Base-by-base conservation (phyloP, 202 grass and related monocot genomes). In the Dendrocalamus latiflorus region DNA sequence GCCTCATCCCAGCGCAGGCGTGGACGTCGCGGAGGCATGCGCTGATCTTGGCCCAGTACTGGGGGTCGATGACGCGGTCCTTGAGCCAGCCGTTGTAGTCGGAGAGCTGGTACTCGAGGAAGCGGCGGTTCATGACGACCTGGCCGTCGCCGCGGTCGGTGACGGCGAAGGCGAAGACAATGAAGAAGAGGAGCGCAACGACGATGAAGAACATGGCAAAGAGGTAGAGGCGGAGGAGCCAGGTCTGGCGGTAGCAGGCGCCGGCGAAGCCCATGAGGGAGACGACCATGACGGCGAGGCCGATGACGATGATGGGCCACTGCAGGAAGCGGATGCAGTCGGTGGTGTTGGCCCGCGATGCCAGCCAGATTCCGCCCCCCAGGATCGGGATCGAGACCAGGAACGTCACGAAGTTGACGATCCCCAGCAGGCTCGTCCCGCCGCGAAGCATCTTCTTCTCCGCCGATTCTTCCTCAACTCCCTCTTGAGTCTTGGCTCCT, bases 271-370 rank as follows among this genome's bases (percentile, higher is more conserved):
- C 96, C 63, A 71, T 63, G 3, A 99, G 85, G 22, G 96, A 99
- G 80, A 99, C 59, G 6, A 99, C 89, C 91, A 99, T 93, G 78
- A 96, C 81, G 65, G 81, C 54, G 0, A 99, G 56, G 1, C 92
- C 96, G 47, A 99, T 90, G 22, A 92, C 2, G 87, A 99, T 99
- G 87, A 99, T 76, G 7, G 96, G 96, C 96, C 96, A 99, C 85
- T 96, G 96, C 57, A 99, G 91, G 91, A 99, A 99, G 9, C 96
- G 89, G 88, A 99, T 49, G 87, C 96, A 99, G 76, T 99, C 96
- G 1, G 93, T 92, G 55, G 85, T 86, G 89, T 94, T 92, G 17
- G 96, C 96, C 5, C 78, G 39, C 9, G 88, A 78, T 20, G 90
- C 82, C 5, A 99, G 81, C 96, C 96, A 99, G 87, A 99, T 99